phyloP scores from a whole-genome alignment of 2,329 filamentous ascomycete genomes.

The Exophiala sideris region DNA sequence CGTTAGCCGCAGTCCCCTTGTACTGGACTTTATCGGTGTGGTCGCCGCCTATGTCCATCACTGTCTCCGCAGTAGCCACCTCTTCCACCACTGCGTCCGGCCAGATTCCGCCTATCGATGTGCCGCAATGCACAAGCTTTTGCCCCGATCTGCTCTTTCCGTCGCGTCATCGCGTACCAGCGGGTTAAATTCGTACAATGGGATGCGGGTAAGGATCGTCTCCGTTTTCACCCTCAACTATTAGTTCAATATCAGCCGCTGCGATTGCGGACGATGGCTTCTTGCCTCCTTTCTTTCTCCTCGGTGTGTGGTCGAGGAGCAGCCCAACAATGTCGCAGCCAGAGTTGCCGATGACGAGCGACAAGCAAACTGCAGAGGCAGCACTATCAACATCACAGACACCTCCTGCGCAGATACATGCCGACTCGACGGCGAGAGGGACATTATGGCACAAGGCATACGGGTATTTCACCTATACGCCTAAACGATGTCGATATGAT shows the following conservation, averaged over 20 bases:
- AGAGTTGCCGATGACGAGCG: neutral
- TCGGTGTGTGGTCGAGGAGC: neutral
- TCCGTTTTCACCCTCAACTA: neutral
- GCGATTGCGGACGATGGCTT: constrained; percentile 1
- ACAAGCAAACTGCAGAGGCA: constrained; percentile 1
- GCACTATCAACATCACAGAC: neutral
- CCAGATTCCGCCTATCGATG: constrained; percentile 7
- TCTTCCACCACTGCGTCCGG: constrained; percentile 1
- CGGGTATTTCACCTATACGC: constrained; percentile 26
- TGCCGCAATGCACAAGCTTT: no score
- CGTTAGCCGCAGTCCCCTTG: no score
- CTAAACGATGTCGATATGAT: constrained; percentile 31
- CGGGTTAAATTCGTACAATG: neutral
- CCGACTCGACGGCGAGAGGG: neutral
- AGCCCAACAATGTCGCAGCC: constrained; percentile 14
- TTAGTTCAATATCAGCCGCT: no score
- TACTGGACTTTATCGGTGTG: no score
- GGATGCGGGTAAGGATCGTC: neutral
- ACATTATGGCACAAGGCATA: constrained; percentile 14
- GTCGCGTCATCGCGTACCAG: constrained; percentile 18
- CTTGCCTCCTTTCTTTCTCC: neutral
- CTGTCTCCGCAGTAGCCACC: neutral
- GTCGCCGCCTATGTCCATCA: neutral
- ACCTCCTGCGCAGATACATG: neutral
- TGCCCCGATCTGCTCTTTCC: constrained; percentile 1